Conservation (phyloP, 2,329 filamentous ascomycete genomes). For the Didymella exigua region DNA sequence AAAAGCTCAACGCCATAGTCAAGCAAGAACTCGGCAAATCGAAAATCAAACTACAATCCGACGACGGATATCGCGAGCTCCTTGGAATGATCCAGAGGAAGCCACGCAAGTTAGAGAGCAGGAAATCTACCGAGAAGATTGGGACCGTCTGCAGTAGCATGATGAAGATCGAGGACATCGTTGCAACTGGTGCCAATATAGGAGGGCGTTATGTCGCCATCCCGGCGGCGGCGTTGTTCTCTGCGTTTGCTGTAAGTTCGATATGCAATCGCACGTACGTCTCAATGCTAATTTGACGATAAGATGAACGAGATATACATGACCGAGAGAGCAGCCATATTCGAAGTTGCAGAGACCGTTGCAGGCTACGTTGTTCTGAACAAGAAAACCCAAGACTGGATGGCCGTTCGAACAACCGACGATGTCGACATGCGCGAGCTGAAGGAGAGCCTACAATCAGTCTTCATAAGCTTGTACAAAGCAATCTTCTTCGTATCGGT, state of each 20-base stretch:
- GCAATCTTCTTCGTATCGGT: slow-evolving; percentile 18
- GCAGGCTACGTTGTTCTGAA: slow-evolving; percentile 21
- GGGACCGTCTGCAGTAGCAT: slow-evolving; percentile 19
- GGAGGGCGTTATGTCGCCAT: slow-evolving; percentile 27
- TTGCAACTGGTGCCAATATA: slow-evolving; percentile 20
- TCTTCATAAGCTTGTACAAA: slow-evolving; percentile 24
- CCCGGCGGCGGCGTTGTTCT: slow-evolving; percentile 23
- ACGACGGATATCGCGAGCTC: slow-evolving; percentile 22
- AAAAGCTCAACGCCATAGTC: slow-evolving; percentile 21
- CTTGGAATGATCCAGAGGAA: slow-evolving; percentile 16
- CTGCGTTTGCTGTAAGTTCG: slow-evolving; percentile 22
- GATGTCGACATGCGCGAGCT: slow-evolving; percentile 19
- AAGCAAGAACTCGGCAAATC: slow-evolving; percentile 21
- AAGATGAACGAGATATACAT: slow-evolving; percentile 24
- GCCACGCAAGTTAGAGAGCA: slow-evolving; percentile 10
- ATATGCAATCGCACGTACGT: too few relatives aligned
- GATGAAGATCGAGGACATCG: slow-evolving; percentile 20
- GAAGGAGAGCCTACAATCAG: slow-evolving; percentile 18
- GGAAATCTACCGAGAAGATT: slow-evolving; percentile 15
- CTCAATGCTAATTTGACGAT: neutral
- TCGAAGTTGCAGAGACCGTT: slow-evolving; percentile 19
- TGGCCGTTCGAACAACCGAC: slow-evolving; percentile 10
- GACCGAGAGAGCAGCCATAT: slow-evolving; percentile 20
- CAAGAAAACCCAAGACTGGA: slow-evolving; percentile 17
- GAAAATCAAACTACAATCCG: slow-evolving; percentile 19